Evolutionary conservation across 768 basidiomycete genomes (phyloP), one percentile per base, ranked within the genome.

Genomic region (Boletus huronensis): DNA sequence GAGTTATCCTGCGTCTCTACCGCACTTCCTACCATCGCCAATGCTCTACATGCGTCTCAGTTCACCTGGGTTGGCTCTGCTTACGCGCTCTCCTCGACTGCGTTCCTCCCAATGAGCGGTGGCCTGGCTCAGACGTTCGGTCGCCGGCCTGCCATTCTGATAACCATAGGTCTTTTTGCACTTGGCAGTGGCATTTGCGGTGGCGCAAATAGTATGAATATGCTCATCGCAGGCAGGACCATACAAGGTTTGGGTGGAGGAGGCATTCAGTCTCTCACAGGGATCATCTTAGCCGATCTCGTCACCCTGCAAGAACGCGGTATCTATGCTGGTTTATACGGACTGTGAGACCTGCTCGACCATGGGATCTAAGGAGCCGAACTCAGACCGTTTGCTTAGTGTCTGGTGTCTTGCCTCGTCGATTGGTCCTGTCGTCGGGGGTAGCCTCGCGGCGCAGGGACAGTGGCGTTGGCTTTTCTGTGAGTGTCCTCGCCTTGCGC

Each of bases 11-110:
- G 70, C 34, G 69, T 77, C 16, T 65, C 73, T 8, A 79, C 74
- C 1, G 77, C 76, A 5, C 69, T 77, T 1, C 78, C 78, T 0
- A 75, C 74, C 7, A 79, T 79, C 35, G 67, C 72, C 7, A 54
- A 68, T 31, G 69, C 71, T 8, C 64, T 80, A 3, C 48, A 74
- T 17, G 72, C 72, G 0, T 60, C 61, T 36, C 64, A 76, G 26
- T 80, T 76, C 49, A 58, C 72, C 1, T 82, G 80, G 80, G 68
- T 81, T 19, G 78, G 73, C 2, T 63, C 71, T 3, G 74, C 77
- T 3, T 82, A 77, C 53, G 66, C 74, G 0, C 50, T 82, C 5
- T 40, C 76, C 1, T 68, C 71, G 0, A 74, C 78, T 4, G 74
- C 76, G 0, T 58, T 76, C 42, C 64, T 80, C 9, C 78, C 77